Conservation (phyloP, 805 yeast species). For the Scheffersomyces ergatensis region DNA sequence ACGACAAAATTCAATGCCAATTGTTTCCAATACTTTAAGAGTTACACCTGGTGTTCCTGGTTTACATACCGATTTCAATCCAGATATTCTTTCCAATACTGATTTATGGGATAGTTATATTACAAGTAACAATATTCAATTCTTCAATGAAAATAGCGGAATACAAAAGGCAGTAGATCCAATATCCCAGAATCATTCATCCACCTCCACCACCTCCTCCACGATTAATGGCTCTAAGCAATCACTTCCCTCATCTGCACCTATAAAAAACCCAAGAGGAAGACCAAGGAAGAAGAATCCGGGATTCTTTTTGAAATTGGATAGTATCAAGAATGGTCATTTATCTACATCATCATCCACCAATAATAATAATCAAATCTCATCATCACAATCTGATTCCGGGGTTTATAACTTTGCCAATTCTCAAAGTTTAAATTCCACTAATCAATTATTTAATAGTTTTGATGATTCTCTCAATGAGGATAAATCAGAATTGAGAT, state of each 20-base stretch:
- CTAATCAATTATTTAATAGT: constrained; percentile 2
- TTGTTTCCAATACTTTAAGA: neutral
- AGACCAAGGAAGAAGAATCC: constrained; percentile 18
- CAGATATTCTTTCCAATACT: neutral
- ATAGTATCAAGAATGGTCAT: constrained; percentile 12
- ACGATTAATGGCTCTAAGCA: neutral
- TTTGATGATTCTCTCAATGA: neutral
- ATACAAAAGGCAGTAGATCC: neutral
- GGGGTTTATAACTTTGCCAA: constrained; percentile 12
- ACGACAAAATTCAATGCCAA: constrained; percentile 14
- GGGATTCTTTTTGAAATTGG: constrained; percentile 24
- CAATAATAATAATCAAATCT: neutral
- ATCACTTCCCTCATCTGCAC: no score
- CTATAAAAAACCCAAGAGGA: constrained; percentile 5
- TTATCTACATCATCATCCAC: neutral
- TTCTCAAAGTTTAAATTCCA: neutral
- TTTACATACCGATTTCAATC: neutral
- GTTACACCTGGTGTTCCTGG: neutral
- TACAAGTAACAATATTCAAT: neutral
- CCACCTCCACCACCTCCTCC: no score
- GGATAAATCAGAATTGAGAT: neutral
- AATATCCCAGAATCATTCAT: neutral
- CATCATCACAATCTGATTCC: constrained; percentile 16
- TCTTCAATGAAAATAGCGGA: neutral
- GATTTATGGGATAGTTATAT: neutral